Percentiles rank a stretch among this genome's conserved stretches.
phyloP scores from a whole-genome alignment of 2,329 filamentous ascomycete species.

The Pyrenochaeta sp. region DNA sequence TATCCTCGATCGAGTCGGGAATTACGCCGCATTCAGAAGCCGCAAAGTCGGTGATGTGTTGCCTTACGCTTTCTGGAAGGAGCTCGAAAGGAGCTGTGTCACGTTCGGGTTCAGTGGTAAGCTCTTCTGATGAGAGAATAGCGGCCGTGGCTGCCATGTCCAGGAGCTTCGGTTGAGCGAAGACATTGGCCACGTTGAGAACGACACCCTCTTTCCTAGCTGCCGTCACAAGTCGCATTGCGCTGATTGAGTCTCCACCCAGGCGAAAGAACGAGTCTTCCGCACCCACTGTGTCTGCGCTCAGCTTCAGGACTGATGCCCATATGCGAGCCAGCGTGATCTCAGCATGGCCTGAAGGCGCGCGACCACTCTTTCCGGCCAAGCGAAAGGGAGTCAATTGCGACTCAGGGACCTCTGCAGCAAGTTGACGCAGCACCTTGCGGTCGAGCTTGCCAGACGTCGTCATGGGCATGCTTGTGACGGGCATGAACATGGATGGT shows the following conservation, averaged over 20 bases:
- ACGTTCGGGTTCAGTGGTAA: conserved; percentile 15
- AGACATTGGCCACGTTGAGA: conserved; percentile 56
- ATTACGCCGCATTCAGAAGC: conserved; percentile 39
- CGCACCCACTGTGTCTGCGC: conserved; percentile 49
- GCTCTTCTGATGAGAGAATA: conserved; percentile 32
- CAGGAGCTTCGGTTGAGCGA: conserved; percentile 53
- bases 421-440: conserved; percentile 49
- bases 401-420: conserved; percentile 40
- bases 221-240: conserved; percentile 56
- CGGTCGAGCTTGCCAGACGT: conserved; percentile 56
- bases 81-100: conserved; percentile 37
- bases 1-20: conserved; percentile 37
- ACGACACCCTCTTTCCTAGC: conserved; percentile 51
- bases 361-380: conserved; percentile 40
- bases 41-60: conserved; percentile 33
- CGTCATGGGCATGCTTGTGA: conserved; percentile 52
- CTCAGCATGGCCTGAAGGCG: conserved; percentile 36
- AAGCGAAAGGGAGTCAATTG: conserved; percentile 35
- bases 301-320: conserved; percentile 51
- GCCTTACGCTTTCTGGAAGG: conserved; percentile 23
- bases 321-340: conserved; percentile 45
- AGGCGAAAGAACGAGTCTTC: conserved; percentile 58
- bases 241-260: conserved; percentile 58
- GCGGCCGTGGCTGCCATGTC: conserved; percentile 51
- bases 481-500: conserved; percentile 54